Conservation (phyloP, 208 protist species). For the Wallacemonas rigidus region DNA sequence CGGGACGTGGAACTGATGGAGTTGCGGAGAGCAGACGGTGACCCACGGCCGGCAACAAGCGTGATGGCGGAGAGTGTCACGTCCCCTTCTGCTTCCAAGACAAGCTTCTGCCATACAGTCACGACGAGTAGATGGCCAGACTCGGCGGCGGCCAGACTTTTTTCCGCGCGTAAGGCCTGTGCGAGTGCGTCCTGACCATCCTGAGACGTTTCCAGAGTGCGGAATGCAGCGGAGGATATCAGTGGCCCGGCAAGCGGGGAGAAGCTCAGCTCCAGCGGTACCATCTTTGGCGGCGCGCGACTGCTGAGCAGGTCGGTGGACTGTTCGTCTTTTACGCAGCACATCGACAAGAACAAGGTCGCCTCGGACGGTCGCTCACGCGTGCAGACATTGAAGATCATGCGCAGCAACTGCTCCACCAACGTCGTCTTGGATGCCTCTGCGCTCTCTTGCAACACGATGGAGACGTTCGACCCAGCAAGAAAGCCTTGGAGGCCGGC, state of each 20-base stretch:
- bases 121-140: slow-evolving; percentile 32
- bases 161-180: background rate
- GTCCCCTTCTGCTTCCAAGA: slow-evolving; percentile 33
- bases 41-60: slow-evolving; percentile 26
- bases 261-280: slow-evolving; percentile 25
- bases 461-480: slow-evolving; percentile 30
- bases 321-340: slow-evolving; percentile 17
- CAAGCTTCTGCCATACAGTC: slow-evolving; percentile 33
- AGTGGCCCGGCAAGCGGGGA: slow-evolving; percentile 29
- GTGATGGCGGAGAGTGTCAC: slow-evolving; percentile 31
- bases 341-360: slow-evolving; percentile 26
- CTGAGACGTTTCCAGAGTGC: background rate
- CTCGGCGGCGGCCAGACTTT: background rate
- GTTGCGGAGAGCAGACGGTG: background rate
- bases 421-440: slow-evolving; percentile 19
- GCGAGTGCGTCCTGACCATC: slow-evolving; percentile 18
- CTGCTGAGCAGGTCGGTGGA: slow-evolving; percentile 24
- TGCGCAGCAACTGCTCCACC: slow-evolving; percentile 23
- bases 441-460: slow-evolving; percentile 34
- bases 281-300: background rate
- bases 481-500: slow-evolving; percentile 25
- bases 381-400: slow-evolving; percentile 20
- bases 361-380: slow-evolving; percentile 23
- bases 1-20: slow-evolving; percentile 16
- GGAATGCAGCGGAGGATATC: slow-evolving; percentile 18